Percentiles rank a stretch among this genome's conserved stretches.
Conservation (phyloP, 78 protist species). For the Emiliania huxleyi region DNA sequence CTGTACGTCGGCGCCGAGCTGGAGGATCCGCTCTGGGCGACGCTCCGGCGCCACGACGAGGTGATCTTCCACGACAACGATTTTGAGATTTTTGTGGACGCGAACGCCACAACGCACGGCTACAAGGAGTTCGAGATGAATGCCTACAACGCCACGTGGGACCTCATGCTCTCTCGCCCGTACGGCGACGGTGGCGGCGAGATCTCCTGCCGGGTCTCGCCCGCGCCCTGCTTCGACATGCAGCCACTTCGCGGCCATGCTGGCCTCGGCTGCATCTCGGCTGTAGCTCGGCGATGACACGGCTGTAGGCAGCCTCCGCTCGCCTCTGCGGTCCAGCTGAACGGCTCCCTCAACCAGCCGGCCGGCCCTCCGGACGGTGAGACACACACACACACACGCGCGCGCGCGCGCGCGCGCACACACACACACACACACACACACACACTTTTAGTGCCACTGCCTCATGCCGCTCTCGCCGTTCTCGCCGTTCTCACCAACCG, state of each 20-base stretch:
- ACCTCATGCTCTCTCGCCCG: neutral
- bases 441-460: no score
- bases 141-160: neutral
- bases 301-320: no score
- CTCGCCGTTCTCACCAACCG: no score
- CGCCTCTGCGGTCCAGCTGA: no score
- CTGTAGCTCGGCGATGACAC: neutral
- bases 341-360: no score
- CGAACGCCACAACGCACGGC: neutral
- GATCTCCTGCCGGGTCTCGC: neutral
- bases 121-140: conserved; percentile 8
- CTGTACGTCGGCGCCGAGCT: neutral
- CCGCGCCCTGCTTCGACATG: no score
- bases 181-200: conserved; percentile 23
- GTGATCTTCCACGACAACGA: neutral
- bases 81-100: neutral
- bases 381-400: no score
- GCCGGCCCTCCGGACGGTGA: no score
- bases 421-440: no score
- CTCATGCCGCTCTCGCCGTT: no score
- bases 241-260: neutral
- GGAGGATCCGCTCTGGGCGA: neutral
- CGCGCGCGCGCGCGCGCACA: no score
- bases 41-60: neutral
- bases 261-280: neutral